Base-by-base conservation (phyloP, 169 alveolate species). In the Theileria equi region DNA sequence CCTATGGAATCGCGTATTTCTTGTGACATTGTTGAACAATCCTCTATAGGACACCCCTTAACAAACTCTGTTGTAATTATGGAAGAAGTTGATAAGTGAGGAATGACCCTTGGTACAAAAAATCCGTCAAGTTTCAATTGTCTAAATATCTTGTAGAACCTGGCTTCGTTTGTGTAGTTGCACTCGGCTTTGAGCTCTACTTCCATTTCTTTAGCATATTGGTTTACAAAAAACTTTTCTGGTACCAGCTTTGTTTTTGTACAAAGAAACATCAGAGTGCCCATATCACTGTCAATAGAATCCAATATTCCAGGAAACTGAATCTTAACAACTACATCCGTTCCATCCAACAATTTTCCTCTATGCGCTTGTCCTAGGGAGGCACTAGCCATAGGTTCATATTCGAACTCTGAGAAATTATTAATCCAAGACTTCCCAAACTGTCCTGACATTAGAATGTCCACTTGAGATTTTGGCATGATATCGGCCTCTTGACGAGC, bases 401-500 rank as follows among this genome's bases (percentile, higher is more conserved):
- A 38, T 32, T 84, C 65, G 64, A 90, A 88, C 26, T 31, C 58
- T 31, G 57, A 74, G 64, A 93, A 95, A 47, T 81, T 81, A 26
- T 68, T 72, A 49, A 71, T 73, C 97, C 96, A 95, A 49, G 90
- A 69, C 23, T 43, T 17, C 1, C 97, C 97, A 13, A 90, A 68
- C 68, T 93, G 97, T 31, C 67, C 44, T 47, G 40, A 80, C 73
- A 95, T 6, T 53, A 74, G 79, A 57, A 23, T 17, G 1, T 53
- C 48, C 32, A 94, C 89, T 63, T 94, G 92, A 44, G 71, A 57
- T 48, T 71, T 66, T 1, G 96, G 95, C 98, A 94, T 94, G n/a
- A 92, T 84, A 59, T 94, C 96, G n/a, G 98, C 98, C 38, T 84
- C 88, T 62, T 89, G 70, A 45, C 95, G 72, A n/a, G 95, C 95